phyloP scores from a whole-genome alignment of 2,329 filamentous ascomycete genomes.

The Trichothecium sympodiale region DNA sequence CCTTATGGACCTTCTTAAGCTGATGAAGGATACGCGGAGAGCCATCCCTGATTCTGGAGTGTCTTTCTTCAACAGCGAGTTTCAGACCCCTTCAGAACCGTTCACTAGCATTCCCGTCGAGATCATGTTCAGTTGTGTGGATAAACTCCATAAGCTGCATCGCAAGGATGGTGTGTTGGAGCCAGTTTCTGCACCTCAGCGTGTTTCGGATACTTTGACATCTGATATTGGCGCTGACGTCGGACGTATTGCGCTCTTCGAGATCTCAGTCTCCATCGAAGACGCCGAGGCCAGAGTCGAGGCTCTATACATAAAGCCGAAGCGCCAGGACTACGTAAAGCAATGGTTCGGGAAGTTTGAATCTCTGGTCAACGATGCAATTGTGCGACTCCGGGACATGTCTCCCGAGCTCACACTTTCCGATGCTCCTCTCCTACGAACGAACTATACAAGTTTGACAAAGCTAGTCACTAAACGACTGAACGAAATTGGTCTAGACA shows the following conservation, averaged over 20 bases:
- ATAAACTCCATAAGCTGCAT: conserved; percentile 36
- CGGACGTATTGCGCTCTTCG: conserved; percentile 38
- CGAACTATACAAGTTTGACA: conserved; percentile 32
- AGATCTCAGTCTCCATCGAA: conserved; percentile 36
- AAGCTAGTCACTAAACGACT: conserved; percentile 32
- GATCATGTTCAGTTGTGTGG: conserved; percentile 46
- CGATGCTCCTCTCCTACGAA: conserved; percentile 35
- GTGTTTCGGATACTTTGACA: conserved; percentile 22
- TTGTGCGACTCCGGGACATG: conserved; percentile 27
- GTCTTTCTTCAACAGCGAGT: conserved; percentile 36
- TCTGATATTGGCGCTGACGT: conserved; percentile 34
- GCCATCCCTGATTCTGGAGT: conserved; percentile 31
- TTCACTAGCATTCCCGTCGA: conserved; percentile 39
- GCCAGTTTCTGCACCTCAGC: conserved; percentile 29
- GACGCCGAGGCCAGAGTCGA: conserved; percentile 31
- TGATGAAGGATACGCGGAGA: conserved; percentile 40
- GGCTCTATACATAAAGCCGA: conserved; percentile 31
- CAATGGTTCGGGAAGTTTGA: conserved; percentile 38
- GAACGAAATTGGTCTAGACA: conserved; percentile 25
- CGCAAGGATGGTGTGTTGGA: conserved; percentile 37
- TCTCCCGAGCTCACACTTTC: conserved; percentile 37
- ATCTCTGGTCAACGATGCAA: conserved; percentile 30
- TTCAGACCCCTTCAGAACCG: conserved; percentile 22
- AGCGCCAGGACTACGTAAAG: conserved; percentile 29
- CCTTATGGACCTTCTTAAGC: conserved; percentile 37